These are phyloP conservation scores for Fusarium abutilonis DNA, from an alignment of 2,329 filamentous ascomycete species.

Conservation along the genomic window DNA sequence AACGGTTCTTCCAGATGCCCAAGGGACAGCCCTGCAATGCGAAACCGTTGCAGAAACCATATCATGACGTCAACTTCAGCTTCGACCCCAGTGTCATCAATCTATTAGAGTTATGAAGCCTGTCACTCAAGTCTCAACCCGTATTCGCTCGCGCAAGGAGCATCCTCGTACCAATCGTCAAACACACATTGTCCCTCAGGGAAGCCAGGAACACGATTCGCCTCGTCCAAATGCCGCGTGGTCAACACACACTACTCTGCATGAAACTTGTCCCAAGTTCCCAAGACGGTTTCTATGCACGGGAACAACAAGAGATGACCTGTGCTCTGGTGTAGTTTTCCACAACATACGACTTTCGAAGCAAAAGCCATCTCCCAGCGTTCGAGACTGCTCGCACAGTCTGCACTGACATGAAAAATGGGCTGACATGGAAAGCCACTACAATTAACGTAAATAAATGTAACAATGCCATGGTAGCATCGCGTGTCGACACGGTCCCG, in stretches of 20 bases:
- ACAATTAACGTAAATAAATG: conserved; percentile 4
- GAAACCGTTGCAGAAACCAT: neutral
- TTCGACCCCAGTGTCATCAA: neutral
- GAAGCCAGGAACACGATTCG: neutral
- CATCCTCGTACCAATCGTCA: conserved; percentile 14
- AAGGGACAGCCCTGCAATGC: neutral
- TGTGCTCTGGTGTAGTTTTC: no score
- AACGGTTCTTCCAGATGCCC: neutral
- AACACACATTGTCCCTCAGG: conserved; percentile 4
- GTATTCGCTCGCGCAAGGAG: conserved; percentile 3
- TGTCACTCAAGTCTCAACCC: conserved; percentile 2
- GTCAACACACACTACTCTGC: conserved; percentile 6
- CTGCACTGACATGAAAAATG: conserved; percentile 4
- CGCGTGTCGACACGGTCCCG: neutral
- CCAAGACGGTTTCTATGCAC: conserved; percentile 6
- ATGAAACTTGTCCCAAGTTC: neutral
- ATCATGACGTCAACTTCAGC: neutral
- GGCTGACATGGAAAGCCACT: conserved; percentile 6
- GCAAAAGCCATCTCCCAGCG: neutral
- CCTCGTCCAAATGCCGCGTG: conserved; percentile 8
- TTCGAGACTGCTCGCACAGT: neutral
- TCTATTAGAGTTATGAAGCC: neutral
- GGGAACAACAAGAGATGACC: neutral
- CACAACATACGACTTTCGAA: conserved; percentile 8
- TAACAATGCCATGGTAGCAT: conserved; percentile 23